A percentile compares a stretch with the other conserved stretches of the same genome.
Evolutionary conservation across 2,329 filamentous ascomycete genomes (phyloP).

Genomic region (Aspergillus sp.): DNA sequence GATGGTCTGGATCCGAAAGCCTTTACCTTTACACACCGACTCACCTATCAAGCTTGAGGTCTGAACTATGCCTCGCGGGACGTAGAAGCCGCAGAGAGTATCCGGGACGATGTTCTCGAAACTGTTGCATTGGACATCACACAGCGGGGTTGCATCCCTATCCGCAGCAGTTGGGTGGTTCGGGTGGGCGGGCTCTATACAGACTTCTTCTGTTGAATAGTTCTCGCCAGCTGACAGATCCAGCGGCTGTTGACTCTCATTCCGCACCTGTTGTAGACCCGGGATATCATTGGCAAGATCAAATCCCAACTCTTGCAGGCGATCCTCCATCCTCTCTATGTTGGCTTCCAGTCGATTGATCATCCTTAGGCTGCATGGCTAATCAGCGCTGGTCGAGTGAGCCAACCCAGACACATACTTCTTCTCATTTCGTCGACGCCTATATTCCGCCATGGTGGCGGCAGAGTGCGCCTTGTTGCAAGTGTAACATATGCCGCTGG

Average conservation of each 20-base stretch:
- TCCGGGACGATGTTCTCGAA: not conserved
- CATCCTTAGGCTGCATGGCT: constrained; percentile 6
- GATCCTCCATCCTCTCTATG: constrained; percentile 16
- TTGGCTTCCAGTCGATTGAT: constrained; percentile 17
- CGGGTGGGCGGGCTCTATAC: too few species aligned
- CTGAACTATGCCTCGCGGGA: too few species aligned
- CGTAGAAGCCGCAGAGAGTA: too few species aligned
- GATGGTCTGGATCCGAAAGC: too few species aligned
- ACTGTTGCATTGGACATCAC: too few species aligned
- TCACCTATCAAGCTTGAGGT: too few species aligned
- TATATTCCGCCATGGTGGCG: not conserved
- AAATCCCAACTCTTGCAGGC: constrained; percentile 13
- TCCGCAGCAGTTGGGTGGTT: too few species aligned
- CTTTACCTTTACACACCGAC: too few species aligned
- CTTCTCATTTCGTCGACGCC: not conserved
- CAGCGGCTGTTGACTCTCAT: not conserved
- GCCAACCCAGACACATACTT: not conserved
- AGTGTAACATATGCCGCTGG: not conserved
- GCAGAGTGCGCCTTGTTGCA: not conserved
- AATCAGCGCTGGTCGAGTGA: not conserved
- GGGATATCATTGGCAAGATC: not conserved
- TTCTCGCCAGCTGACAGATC: not conserved
- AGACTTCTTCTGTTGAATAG: too few species aligned
- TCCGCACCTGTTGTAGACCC: not conserved
- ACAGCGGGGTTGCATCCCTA: too few species aligned